Percentiles rank a stretch among this genome's conserved stretches.
These are phyloP conservation scores for Colletotrichum lindemuthianum DNA, from an alignment of 2,329 filamentous ascomycete genomes.

Conservation along the genomic window DNA sequence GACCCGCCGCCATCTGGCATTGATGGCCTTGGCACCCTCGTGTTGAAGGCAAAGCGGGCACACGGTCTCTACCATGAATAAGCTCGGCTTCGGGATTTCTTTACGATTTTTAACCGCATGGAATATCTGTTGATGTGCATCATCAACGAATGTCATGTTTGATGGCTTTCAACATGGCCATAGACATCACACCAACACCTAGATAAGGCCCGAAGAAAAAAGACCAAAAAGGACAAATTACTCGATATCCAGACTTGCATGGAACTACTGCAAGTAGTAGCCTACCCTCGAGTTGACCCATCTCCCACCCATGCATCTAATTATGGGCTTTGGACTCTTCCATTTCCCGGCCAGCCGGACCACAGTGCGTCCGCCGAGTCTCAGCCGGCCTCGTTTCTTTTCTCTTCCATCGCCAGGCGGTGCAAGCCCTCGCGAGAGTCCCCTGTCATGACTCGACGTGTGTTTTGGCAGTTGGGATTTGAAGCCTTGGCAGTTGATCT, in stretches of 20 bases:
- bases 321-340: constrained; percentile 12
- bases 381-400: constrained; percentile 11
- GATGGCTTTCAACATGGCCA: not conserved
- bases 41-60: not conserved
- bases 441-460: constrained; percentile 24
- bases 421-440: constrained; percentile 6
- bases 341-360: constrained; percentile 19
- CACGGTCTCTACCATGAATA: not conserved
- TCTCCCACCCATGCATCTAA: constrained; percentile 12
- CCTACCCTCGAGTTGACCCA: not conserved
- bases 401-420: constrained; percentile 10
- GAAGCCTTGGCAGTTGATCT: constrained; percentile 14
- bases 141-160: too few relatives aligned
- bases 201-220: not conserved
- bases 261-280: too few relatives aligned
- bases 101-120: too few relatives aligned
- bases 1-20: constrained; percentile 22
- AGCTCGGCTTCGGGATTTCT: too few relatives aligned
- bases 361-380: constrained; percentile 17
- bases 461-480: constrained; percentile 6
- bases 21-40: constrained; percentile 20
- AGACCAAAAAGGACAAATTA: not conserved
- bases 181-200: constrained; percentile 1
- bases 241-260: not conserved
- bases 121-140: too few relatives aligned